These are phyloP conservation scores for Chrysanthemum seticuspe DNA, from an alignment of 129 eudicot genomes.

Conservation along the genomic window DNA sequence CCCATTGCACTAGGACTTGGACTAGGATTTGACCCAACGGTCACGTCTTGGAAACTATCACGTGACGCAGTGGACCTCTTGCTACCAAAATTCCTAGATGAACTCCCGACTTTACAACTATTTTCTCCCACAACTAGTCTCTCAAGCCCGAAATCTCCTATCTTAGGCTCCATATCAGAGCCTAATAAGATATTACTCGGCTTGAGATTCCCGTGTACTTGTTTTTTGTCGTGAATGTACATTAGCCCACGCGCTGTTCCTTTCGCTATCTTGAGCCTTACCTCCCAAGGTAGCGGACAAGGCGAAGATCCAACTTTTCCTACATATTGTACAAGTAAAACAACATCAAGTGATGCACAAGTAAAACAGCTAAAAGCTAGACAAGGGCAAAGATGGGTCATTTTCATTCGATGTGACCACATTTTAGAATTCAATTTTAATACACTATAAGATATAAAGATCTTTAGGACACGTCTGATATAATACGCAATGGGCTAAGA, in stretches of 20 bases:
- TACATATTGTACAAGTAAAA: slow-evolving; percentile 25
- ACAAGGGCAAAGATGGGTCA: slow-evolving; percentile 26
- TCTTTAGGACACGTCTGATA: slow-evolving; percentile 32
- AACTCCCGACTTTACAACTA: slow-evolving; percentile 61
- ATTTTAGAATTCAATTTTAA: neutral
- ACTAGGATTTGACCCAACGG: slow-evolving; percentile 62
- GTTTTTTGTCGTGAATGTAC: slow-evolving; percentile 90
- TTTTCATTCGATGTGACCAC: slow-evolving; percentile 41
- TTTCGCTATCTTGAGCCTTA: slow-evolving; percentile 83
- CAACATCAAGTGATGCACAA: neutral
- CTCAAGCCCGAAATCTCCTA: slow-evolving; percentile 90
- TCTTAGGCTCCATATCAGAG: slow-evolving; percentile 87
- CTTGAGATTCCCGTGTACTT: slow-evolving; percentile 89
- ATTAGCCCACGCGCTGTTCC: slow-evolving; percentile 89
- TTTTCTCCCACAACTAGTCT: slow-evolving; percentile 65
- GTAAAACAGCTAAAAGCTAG: neutral
- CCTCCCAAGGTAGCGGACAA: slow-evolving; percentile 84
- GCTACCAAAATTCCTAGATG: slow-evolving; percentile 89
- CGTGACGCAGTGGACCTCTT: slow-evolving; percentile 86
- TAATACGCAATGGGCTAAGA: slow-evolving; percentile 34
- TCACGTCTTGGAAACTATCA: slow-evolving; percentile 73
- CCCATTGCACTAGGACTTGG: slow-evolving; percentile 87
- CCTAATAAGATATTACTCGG: slow-evolving; percentile 81
- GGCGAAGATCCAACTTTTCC: slow-evolving; percentile 98
- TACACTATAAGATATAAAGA: neutral